These are phyloP conservation scores for Wickerhamiella dianesei DNA, from an alignment of 805 yeast species.

Conservation along the genomic window DNA sequence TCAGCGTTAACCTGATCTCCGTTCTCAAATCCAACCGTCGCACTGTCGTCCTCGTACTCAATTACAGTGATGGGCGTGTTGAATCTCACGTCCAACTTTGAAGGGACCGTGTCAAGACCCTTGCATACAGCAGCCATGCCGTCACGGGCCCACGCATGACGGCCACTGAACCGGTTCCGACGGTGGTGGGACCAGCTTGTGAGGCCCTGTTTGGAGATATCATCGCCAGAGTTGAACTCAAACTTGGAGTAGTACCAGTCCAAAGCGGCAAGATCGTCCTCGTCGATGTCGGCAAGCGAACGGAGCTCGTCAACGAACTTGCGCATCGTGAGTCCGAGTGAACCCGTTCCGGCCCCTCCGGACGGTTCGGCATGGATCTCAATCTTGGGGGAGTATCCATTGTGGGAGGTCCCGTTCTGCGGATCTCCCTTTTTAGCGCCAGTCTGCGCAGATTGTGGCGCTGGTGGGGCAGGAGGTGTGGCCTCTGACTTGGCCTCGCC, in stretches of 20 bases:
- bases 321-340: constrained; percentile 27
- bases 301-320: constrained; percentile 23
- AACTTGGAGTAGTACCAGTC: constrained; percentile 32
- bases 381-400: constrained; percentile 6
- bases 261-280: constrained; percentile 25
- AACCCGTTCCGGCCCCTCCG: constrained; percentile 21
- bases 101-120: constrained; percentile 28
- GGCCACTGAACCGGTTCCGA: constrained; percentile 29
- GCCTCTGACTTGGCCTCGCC: constrained; percentile 14
- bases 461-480: constrained; percentile 8
- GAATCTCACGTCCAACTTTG: constrained; percentile 29
- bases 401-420: constrained; percentile 2
- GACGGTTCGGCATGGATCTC: constrained; percentile 26
- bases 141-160: constrained; percentile 27
- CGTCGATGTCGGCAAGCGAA: constrained; percentile 24
- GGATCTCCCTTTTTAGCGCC: constrained; percentile 17
- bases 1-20: constrained; percentile 31
- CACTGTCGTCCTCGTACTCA: constrained; percentile 26
- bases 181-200: constrained; percentile 32
- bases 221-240: constrained; percentile 28
- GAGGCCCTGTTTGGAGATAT: constrained; percentile 25
- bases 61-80: constrained; percentile 27
- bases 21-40: constrained; percentile 25
- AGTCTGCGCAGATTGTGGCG: constrained; percentile 21
- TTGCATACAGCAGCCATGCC: constrained; percentile 27